Conservation (phyloP, 169 alveolate species). For the Theileria annulata region DNA sequence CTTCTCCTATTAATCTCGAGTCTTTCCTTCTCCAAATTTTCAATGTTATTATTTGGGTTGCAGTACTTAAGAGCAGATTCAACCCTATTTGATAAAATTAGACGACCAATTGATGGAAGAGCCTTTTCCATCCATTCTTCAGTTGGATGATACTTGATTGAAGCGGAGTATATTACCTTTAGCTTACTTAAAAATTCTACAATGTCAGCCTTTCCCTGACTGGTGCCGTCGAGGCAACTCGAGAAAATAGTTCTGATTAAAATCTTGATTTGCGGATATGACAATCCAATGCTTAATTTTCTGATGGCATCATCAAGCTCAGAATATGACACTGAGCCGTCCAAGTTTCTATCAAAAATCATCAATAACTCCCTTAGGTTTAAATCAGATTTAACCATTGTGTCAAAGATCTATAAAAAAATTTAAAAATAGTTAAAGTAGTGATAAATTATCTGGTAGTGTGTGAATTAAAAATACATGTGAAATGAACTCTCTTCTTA, state of each 20-base stretch:
- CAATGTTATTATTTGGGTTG: conserved; percentile 70
- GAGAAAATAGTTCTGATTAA: conserved; percentile 77
- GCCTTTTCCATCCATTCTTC: conserved; percentile 80
- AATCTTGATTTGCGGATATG: conserved; percentile 82
- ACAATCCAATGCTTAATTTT: conserved; percentile 75
- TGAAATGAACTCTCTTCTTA: conserved; percentile 61
- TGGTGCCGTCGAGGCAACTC: conserved; percentile 69
- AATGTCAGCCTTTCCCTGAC: conserved; percentile 78
- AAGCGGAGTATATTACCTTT: conserved; percentile 77
- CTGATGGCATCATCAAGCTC: conserved; percentile 81
- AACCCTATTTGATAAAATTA: conserved; percentile 80
- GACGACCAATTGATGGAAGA: conserved; percentile 81
- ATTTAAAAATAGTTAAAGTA: not conserved
- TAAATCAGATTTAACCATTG: conserved; percentile 79
- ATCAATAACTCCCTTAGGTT: conserved; percentile 79
- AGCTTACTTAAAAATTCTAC: conserved; percentile 84
- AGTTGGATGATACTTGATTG: conserved; percentile 67
- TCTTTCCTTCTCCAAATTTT: conserved; percentile 14
- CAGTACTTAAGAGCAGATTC: conserved; percentile 83
- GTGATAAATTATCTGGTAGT: not conserved
- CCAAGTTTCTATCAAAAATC: conserved; percentile 82
- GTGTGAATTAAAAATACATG: conserved; percentile 19
- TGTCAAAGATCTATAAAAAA: conserved; percentile 69
- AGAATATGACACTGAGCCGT: conserved; percentile 80
- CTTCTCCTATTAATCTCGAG: conserved; percentile 68